Evolutionary conservation across 176 grass and related monocot genomes (phyloP).

Genomic region (Dendrocalamus sinicus): DNA sequence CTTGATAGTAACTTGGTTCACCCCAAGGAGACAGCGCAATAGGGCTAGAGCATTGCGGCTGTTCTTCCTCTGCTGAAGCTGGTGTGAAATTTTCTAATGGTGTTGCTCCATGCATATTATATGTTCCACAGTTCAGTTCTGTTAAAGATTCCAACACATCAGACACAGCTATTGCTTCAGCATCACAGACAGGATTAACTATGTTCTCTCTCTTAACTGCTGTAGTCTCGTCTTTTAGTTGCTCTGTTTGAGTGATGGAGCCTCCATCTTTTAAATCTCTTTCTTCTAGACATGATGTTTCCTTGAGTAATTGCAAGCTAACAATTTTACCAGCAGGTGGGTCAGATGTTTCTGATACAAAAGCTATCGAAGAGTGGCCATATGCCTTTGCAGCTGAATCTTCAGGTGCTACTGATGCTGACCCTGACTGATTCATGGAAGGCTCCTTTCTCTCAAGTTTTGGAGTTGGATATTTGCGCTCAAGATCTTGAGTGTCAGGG

Average conservation of each 20-base stretch:
- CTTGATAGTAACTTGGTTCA: conserved; percentile 70
- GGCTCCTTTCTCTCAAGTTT: conserved; percentile 44
- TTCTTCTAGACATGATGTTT: conserved; percentile 49
- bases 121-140: conserved; percentile 43
- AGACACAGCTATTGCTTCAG: conserved; percentile 39
- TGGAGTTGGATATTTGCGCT: conserved; percentile 53
- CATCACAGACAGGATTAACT: conserved; percentile 42
- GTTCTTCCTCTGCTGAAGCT: conserved; percentile 62
- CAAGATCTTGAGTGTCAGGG: conserved; percentile 42
- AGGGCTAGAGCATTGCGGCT: conserved; percentile 55
- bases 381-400: conserved; percentile 44
- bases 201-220: conserved; percentile 26
- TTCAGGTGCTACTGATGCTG: conserved; percentile 51
- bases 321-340: conserved; percentile 47
- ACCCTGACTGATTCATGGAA: conserved; percentile 28
- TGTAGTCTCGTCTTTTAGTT: conserved; percentile 28
- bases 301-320: conserved; percentile 46
- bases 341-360: conserved; percentile 49
- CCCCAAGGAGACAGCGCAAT: conserved; percentile 62
- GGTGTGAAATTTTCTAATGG: conserved; percentile 39
- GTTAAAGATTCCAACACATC: conserved; percentile 50
- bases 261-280: conserved; percentile 41
- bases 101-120: conserved; percentile 21
- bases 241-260: conserved; percentile 26
- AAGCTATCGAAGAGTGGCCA: conserved; percentile 42